Percentiles rank a stretch among this genome's conserved stretches.
These are phyloP conservation scores for Nothopassalora personata DNA, from an alignment of 2,329 filamentous ascomycete genomes.

Conservation along the genomic window DNA sequence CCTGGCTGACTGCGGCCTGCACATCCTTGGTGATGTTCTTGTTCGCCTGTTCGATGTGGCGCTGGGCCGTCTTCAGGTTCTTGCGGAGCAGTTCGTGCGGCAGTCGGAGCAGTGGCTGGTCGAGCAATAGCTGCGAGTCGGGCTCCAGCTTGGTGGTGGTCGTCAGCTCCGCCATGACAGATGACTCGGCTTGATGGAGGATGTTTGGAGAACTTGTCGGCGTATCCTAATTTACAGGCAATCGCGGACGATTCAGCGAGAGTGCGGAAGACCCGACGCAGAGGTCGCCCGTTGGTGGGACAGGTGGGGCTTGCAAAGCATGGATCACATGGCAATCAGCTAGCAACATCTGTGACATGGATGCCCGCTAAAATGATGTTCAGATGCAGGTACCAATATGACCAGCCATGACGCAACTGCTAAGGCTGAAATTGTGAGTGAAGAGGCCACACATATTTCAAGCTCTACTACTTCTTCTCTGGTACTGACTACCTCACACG, in stretches of 20 bases:
- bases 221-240: background rate
- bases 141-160: slow-evolving; percentile 65
- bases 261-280: background rate
- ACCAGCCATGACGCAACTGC: background rate
- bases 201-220: background rate
- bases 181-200: background rate
- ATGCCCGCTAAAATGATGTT: background rate
- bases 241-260: background rate
- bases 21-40: slow-evolving; percentile 56
- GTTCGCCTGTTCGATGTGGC: slow-evolving; percentile 67
- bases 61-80: slow-evolving; percentile 84
- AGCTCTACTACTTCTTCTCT: background rate
- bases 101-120: slow-evolving; percentile 88
- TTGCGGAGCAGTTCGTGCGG: slow-evolving; percentile 89
- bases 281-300: background rate
- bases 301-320: background rate
- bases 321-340: background rate
- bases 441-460: background rate
- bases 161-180: slow-evolving; percentile 40
- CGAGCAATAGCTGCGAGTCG: slow-evolving; percentile 70
- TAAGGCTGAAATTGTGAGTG: background rate
- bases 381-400: background rate
- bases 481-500: background rate
- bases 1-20: slow-evolving; percentile 45
- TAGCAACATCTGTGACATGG: background rate